Evolutionary conservation across 78 protist genomes (phyloP), one percentile per base, ranked within the genome.

Genomic region (Paratrimastix pyriformis): DNA sequence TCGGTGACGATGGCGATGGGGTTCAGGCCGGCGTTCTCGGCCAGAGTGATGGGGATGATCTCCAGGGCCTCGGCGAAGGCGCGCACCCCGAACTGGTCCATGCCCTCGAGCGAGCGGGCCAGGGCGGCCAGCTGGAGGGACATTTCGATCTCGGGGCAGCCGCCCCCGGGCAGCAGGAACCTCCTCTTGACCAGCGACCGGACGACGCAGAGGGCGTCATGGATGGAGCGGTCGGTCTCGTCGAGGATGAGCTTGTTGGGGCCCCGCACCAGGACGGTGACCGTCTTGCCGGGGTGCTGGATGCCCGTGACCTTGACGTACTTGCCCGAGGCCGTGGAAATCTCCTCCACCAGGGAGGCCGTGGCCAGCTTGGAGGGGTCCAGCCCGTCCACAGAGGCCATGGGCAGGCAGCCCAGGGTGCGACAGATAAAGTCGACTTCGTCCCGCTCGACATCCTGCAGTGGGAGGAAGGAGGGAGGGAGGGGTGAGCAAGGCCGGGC

Each of bases 21-120:
- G 66, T 90, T 64, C n/a, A 97, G 86, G 30, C 99, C 99, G 7
- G 99, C 98, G 76, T 97, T 97, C 91, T 97, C 99, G 21, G 99
- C 98, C 35, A 97, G 87, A 13, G 98, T 96, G 83, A 84, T 80
- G 5, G 99, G 99, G n/a, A 94, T 83, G 71, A 93, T 82, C 84
- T 97, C 98, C 42, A 97, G 57, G 11, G 98, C 98, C 59, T 95
- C 96, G 58, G 98, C 96, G 70, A 46, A 97, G 44, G 91, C 96
- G 9, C 91, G 73, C 32, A 92, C 77, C 85, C 98, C 93, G 82
- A 71, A 79, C 1, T 77, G 7, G 13, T 74, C 48, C 29, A 81
- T 69, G 38, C 99, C 99, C 2, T n/a, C 59, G 37, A 62, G 68
- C 39, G 68, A 35, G 29, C 68, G 29, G 11, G 98, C 81, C 58